Percentiles rank a stretch among this genome's conserved stretches.
Conservation (phyloP, 2,329 filamentous ascomycete species). For the Fusarium transvaalense region DNA sequence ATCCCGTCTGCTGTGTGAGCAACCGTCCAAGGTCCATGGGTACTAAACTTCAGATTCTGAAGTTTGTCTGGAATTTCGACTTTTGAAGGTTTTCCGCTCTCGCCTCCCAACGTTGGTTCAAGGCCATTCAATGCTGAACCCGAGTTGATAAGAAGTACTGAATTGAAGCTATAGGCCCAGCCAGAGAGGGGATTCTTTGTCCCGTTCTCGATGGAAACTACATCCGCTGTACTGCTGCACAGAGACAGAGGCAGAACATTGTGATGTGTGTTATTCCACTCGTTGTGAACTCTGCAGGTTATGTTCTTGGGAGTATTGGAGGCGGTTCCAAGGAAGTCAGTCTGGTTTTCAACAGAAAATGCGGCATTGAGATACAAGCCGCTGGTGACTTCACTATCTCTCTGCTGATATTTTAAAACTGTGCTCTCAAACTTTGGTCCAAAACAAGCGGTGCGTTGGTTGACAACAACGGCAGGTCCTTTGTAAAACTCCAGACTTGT, state of each 20-base stretch:
- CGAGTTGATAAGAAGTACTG: slow-evolving; percentile 7
- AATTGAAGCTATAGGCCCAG: slow-evolving; percentile 6
- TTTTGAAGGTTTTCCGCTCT: background rate
- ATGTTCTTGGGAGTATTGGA: background rate
- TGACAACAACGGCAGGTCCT: slow-evolving; percentile 13
- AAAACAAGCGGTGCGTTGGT: slow-evolving; percentile 11
- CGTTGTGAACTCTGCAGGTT: slow-evolving; percentile 3
- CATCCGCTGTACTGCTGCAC: background rate
- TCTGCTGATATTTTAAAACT: background rate
- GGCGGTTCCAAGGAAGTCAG: background rate
- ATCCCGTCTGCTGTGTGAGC: background rate
- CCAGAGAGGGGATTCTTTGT: slow-evolving; percentile 17
- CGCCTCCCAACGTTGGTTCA: background rate
- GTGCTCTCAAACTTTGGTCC: background rate
- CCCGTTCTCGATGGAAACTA: background rate
- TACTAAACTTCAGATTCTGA: background rate
- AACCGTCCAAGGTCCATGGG: slow-evolving; percentile 11
- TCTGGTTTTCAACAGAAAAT: background rate
- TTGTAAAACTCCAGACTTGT: slow-evolving; percentile 11
- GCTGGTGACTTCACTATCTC: background rate
- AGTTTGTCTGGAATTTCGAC: background rate
- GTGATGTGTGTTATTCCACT: background rate
- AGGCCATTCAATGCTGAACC: slow-evolving; percentile 7
- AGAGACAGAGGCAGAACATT: background rate
- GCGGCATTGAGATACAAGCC: slow-evolving; percentile 11